A percentile compares a stretch with the other conserved stretches of the same genome.
These are phyloP conservation scores for Penicillium sp. DNA, from an alignment of 2,329 filamentous ascomycete genomes.

Conservation along the genomic window DNA sequence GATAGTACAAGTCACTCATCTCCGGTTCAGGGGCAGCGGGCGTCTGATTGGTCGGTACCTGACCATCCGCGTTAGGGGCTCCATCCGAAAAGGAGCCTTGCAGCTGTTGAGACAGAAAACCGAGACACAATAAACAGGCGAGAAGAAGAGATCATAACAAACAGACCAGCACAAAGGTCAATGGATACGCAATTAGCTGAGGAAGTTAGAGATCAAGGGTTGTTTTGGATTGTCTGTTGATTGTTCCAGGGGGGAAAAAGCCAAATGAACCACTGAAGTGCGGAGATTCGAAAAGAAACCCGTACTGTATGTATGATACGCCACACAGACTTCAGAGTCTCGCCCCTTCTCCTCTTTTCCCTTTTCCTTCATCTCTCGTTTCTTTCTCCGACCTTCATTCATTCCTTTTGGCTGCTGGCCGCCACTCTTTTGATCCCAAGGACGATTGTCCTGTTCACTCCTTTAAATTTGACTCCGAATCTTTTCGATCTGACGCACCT, in stretches of 20 bases:
- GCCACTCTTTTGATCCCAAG: constrained; percentile 25
- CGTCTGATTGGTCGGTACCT: constrained; percentile 18
- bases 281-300: neutral
- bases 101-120: neutral
- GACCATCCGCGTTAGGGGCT: constrained; percentile 1
- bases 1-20: constrained; percentile 9
- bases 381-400: constrained; percentile 15
- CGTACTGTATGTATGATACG: constrained; percentile 5
- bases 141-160: neutral
- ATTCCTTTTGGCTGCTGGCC: constrained; percentile 25
- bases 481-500: neutral
- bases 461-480: constrained; percentile 9
- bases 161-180: neutral
- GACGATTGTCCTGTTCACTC: constrained; percentile 29
- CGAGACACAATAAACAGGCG: neutral
- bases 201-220: no score
- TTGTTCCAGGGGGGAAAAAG: neutral
- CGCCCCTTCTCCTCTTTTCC: constrained; percentile 21
- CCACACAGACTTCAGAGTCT: constrained; percentile 16
- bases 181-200: neutral
- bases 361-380: constrained; percentile 9
- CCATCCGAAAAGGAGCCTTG: constrained; percentile 7
- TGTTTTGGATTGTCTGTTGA: no score
- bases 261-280: neutral
- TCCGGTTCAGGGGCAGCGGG: constrained; percentile 22